Base-by-base conservation (phyloP, 257 asterid species). In the Cordia subcordata region DNA sequence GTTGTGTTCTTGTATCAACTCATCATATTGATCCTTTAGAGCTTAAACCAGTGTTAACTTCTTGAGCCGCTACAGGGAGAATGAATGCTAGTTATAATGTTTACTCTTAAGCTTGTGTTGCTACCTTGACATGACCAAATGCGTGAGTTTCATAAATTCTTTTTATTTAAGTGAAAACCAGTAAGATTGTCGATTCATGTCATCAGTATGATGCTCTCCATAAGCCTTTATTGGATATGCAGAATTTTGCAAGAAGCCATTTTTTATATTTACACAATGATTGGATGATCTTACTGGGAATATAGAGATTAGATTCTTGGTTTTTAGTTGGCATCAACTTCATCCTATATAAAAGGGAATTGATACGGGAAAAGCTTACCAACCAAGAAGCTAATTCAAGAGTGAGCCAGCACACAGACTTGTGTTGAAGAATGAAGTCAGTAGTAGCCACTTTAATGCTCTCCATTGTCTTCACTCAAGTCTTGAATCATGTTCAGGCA, bases 381-480 rank as follows among this genome's bases (percentile, higher is more conserved):
- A 55, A 56, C 61, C 58, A 39, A 27, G 35, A 35, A 44, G 54
- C 67, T 13, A 62, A 47, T 19, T 52, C 17, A 57, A 55, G 51
- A 33, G 21, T 33, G 15, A 60, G 4, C 33, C n/a, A n/a, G 11
- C 38, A 13, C 8, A 15, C 5, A 4, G 16, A 9, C 49, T 37
- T 10, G 13, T 53, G 35, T 19, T 58, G 61, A 51, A 37, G 12
- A 65, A 47, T 22, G 64, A 44, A 32, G 51, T 22, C 13, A 15
- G 32, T 55, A 17, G 35, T 61, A 14, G 35, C 33, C 12, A 13
- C 60, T 5, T 21, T 72, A 22, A 10, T 72, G 53, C 54, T 64
- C 39, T 60, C 56, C 40, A 4, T 61, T 45, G 53, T 67, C 58
- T 9, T 67, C 12, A 17, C 64, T 37, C 67, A 22, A 42, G 50